Percentiles rank a stretch among this genome's conserved stretches.
Conservation (phyloP, 306 rosid species). For the Quercus suber region DNA sequence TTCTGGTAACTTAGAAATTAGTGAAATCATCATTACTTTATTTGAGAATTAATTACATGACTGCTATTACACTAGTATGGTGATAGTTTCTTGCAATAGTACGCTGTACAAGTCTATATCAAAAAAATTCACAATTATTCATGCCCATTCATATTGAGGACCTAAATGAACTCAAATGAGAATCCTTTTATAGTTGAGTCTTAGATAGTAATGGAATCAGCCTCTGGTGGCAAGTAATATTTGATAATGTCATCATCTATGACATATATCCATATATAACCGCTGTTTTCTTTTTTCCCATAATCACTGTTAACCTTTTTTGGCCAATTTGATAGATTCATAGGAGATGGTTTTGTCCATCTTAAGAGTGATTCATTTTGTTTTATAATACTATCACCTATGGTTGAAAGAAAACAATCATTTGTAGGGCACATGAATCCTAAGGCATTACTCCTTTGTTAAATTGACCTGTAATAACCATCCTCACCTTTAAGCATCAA, state of each 20-base stretch:
- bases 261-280: background rate
- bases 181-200: background rate
- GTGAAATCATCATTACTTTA: background rate
- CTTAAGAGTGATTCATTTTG: background rate
- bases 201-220: background rate
- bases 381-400: background rate
- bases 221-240: background rate
- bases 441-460: background rate
- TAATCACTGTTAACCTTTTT: background rate
- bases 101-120: background rate
- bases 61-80: background rate
- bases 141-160: background rate
- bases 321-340: background rate
- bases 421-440: background rate
- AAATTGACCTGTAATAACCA: background rate
- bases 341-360: background rate
- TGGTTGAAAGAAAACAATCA: background rate
- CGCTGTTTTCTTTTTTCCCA: background rate
- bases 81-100: background rate
- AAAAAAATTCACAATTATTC: background rate
- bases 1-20: background rate
- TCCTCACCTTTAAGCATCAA: background rate
- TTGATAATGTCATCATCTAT: background rate
- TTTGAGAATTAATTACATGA: background rate
- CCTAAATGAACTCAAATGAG: background rate